A percentile compares a stretch with the other conserved stretches of the same genome.
Evolutionary conservation across 805 yeast genomes (phyloP).

Genomic region (Lachancea cidri): DNA sequence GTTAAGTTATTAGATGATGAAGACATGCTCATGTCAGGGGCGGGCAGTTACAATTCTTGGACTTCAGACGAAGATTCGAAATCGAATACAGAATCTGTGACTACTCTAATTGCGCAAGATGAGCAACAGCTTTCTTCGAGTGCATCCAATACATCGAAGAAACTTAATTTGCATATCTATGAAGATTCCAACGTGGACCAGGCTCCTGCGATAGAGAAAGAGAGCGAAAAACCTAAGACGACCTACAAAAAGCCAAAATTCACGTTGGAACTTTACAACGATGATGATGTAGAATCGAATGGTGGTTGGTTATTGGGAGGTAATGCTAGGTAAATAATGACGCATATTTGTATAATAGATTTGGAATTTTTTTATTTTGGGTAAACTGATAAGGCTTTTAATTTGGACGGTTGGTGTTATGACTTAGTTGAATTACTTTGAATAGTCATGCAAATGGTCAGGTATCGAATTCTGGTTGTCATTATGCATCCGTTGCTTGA

Average conservation of each 20-base stretch:
- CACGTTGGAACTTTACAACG: conserved; percentile 30
- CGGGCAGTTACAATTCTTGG: background rate
- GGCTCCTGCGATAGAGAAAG: background rate
- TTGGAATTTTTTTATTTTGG: background rate
- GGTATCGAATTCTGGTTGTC: too few species aligned
- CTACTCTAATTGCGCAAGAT: conserved; percentile 4
- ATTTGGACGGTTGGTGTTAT: too few species aligned
- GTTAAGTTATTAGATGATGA: conserved; percentile 25
- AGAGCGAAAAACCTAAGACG: conserved; percentile 9
- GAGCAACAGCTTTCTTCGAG: background rate
- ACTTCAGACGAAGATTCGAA: conserved; percentile 4
- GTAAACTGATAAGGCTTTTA: too few species aligned
- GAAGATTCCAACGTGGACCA: background rate
- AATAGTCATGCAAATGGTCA: too few species aligned
- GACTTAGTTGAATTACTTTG: too few species aligned
- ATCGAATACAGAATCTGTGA: conserved; percentile 8
- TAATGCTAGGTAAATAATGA: conserved; percentile 15
- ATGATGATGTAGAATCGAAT: conserved; percentile 19
- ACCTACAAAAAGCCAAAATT: conserved; percentile 25
- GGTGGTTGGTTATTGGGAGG: conserved; percentile 32
- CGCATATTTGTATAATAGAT: background rate
- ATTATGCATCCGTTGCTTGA: too few species aligned
- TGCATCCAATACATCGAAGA: conserved; percentile 3
- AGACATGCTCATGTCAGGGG: conserved; percentile 30
- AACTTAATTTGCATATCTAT: conserved; percentile 9